Conservation (phyloP, 441 rosid genomes). For the Brassica hybrid region DNA sequence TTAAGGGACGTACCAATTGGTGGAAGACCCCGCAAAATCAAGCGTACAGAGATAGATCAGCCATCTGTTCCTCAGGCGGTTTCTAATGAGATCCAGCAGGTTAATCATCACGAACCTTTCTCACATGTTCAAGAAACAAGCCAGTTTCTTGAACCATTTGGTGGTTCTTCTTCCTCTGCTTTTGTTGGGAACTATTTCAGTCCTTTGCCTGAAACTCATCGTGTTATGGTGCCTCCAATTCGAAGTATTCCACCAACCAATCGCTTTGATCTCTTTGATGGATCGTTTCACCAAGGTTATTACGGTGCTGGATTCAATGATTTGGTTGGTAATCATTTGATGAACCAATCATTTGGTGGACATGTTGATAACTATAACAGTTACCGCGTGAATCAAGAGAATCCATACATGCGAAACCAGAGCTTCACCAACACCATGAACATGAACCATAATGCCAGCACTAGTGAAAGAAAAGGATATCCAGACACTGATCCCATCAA, state of each 20-base stretch:
- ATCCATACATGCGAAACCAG: slow-evolving; percentile 6
- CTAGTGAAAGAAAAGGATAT: slow-evolving; percentile 23
- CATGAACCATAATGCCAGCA: background rate
- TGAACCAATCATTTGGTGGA: background rate
- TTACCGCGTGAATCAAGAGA: slow-evolving; percentile 11
- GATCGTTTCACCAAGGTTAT: background rate
- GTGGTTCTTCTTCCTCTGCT: slow-evolving; percentile 5
- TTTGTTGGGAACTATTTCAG: background rate
- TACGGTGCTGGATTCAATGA: slow-evolving; percentile 16
- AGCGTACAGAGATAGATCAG: slow-evolving; percentile 50
- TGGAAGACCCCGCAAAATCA: slow-evolving; percentile 66
- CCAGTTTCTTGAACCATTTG: slow-evolving; percentile 9
- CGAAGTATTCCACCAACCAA: slow-evolving; percentile 14
- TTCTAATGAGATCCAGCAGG: slow-evolving; percentile 2
- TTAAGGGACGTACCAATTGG: slow-evolving; percentile 79
- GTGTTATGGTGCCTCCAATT: slow-evolving; percentile 12
- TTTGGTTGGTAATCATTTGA: slow-evolving; percentile 18
- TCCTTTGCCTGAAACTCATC: background rate
- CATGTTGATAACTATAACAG: background rate
- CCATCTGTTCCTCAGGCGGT: slow-evolving; percentile 29
- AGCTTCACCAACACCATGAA: slow-evolving; percentile 15
- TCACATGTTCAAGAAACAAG: slow-evolving; percentile 21
- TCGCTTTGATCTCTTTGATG: background rate
- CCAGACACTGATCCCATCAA: background rate
- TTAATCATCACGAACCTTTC: slow-evolving; percentile 7